phyloP scores from a whole-genome alignment of 306 rosid genomes.

The Nissolia schottii region DNA sequence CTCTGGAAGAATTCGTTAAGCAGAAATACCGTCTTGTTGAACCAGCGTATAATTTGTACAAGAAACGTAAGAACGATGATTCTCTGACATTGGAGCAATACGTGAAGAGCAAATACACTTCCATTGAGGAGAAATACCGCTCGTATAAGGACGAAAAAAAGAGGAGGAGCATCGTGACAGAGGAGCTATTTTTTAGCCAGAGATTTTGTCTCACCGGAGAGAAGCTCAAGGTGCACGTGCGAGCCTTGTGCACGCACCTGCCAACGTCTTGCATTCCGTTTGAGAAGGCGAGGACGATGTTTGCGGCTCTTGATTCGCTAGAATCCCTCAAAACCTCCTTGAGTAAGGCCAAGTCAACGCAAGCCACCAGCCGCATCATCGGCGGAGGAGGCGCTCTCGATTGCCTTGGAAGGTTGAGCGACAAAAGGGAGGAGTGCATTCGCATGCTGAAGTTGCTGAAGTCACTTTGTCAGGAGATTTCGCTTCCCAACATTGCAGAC shows the following conservation, averaged over 20 bases:
- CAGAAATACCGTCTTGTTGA: neutral
- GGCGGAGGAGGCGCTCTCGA: neutral
- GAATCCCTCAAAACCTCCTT: neutral
- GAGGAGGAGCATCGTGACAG: neutral
- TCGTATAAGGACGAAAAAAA: neutral
- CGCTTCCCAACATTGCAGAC: neutral
- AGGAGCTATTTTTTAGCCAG: constrained; percentile 22
- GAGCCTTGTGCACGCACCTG: constrained; percentile 35
- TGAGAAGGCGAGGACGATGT: constrained; percentile 6
- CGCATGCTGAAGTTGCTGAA: neutral
- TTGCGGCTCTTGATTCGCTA: neutral
- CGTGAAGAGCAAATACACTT: constrained; percentile 7
- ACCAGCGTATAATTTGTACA: neutral
- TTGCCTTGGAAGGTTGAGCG: neutral
- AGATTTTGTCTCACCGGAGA: neutral
- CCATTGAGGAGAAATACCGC: neutral
- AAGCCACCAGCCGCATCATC: neutral
- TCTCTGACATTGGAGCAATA: constrained; percentile 11
- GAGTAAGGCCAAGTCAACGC: neutral
- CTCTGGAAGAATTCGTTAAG: constrained; percentile 21
- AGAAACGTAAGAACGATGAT: neutral
- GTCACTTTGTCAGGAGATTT: constrained; percentile 25
- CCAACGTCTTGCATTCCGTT: constrained; percentile 40
- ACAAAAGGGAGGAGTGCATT: neutral
- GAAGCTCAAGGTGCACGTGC: constrained; percentile 8